Base-by-base conservation (phyloP, 164 flowering plant species). In the Aristolochia californica region DNA sequence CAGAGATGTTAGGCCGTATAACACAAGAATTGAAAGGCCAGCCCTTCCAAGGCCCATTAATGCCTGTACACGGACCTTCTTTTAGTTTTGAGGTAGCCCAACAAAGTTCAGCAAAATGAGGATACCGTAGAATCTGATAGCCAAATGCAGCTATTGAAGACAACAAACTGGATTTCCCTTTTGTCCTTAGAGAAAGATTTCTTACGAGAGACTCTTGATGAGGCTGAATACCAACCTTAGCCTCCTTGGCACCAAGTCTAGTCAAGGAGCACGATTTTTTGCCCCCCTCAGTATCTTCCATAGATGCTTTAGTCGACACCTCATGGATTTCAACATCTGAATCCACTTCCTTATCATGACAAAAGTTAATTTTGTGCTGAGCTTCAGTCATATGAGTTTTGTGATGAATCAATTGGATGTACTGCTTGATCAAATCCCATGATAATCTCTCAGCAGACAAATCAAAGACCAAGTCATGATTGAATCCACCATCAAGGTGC, bases 11-110 rank as follows among this genome's bases (percentile, higher is more conserved):
- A 27, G 97, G 87, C 45, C 87, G 88, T 62, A 83, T 58, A 18
- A 89, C 71, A 65, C 99, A 93, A 28, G 99, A 72, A 75, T 89
- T 93, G 70, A 93, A 89, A 47, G 99, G 99, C 99, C 99, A 93
- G 59, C 85, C 85, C 66, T 83, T 93, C 97, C 87, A 93, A 22
- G 88, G 87, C 57, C 90, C 97, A 72, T 63, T 70, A 26, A 77
- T 58, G 48, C 82, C 83, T 38, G 86, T 73, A 70, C 64, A 78
- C 13, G 99, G 99, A 57, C 99, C 99, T 62, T 83, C 96, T 72
- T 80, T 93, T 55, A 93, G 66, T 66, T 93, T 93, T 59, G 99
- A 93, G 55, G 99, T 87, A 23, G 81, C 78, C 99, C 99, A 93
- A 82, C 97, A 89, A 62, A 93, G 95, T 59, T 87, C 97, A 47